Percentiles rank a stretch among this genome's conserved stretches.
Evolutionary conservation across 805 yeast genomes (phyloP).

Genomic region (Candida vaughaniae): DNA sequence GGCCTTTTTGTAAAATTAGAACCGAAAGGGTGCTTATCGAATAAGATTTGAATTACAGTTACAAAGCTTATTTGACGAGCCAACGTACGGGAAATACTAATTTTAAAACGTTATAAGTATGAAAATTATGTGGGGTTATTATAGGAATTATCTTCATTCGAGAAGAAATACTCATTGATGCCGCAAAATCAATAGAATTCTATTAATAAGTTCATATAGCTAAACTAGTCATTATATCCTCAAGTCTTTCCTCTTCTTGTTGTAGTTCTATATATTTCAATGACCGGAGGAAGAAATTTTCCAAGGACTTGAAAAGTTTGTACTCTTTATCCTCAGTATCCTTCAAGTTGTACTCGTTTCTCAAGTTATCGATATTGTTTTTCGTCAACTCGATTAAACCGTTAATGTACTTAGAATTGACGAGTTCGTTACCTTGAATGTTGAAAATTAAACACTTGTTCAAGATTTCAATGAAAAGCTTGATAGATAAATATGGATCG

Average conservation of each 20-base stretch:
- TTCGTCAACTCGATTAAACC: constrained; percentile 82
- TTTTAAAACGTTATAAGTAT: too few relatives aligned
- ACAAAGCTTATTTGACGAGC: too few relatives aligned
- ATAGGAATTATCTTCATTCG: too few relatives aligned
- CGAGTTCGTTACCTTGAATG: constrained; percentile 71
- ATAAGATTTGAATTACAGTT: too few relatives aligned
- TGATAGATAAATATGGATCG: constrained; percentile 72
- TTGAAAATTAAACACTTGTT: constrained; percentile 84
- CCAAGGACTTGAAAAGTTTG: constrained; percentile 28
- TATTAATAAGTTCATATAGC: too few relatives aligned
- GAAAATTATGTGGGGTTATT: too few relatives aligned
- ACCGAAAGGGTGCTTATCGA: too few relatives aligned
- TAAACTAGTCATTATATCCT: constrained; percentile 43
- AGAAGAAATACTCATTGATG: too few relatives aligned
- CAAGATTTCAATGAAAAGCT: constrained; percentile 85
- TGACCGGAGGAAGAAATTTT: constrained; percentile 59
- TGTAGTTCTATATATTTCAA: constrained; percentile 68
- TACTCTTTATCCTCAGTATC: constrained; percentile 20
- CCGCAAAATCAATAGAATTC: too few relatives aligned
- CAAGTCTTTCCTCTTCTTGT: constrained; percentile 68
- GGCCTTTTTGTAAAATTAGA: too few relatives aligned
- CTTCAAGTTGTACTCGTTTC: constrained; percentile 21
- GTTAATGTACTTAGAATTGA: constrained; percentile 74
- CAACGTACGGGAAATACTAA: too few relatives aligned
- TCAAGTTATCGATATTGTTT: constrained; percentile 54